A percentile compares a stretch with the other conserved stretches of the same genome.
Conservation (phyloP, 2,329 filamentous ascomycete genomes). For the Epichloe sp. region DNA sequence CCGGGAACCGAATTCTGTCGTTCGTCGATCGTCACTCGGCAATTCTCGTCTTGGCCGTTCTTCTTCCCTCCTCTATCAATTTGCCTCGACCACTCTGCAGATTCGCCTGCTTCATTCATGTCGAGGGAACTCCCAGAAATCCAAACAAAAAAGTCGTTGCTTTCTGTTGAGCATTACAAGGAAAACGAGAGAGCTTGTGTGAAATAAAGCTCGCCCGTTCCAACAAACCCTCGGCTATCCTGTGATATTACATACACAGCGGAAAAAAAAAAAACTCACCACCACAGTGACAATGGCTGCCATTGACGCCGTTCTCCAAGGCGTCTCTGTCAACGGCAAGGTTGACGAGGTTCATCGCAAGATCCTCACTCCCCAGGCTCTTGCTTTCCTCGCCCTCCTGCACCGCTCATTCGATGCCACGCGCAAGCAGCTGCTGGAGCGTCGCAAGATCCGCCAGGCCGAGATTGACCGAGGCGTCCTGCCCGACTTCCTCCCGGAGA, state of each 20-base stretch:
- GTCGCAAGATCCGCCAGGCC: conserved; percentile 73
- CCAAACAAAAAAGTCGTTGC: not conserved
- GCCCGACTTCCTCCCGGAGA: conserved; percentile 92
- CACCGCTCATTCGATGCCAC: conserved; percentile 89
- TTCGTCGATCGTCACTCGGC: not conserved
- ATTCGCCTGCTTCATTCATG: not conserved
- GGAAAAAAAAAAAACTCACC: not conserved
- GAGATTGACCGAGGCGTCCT: conserved; percentile 84
- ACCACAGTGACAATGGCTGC: conserved; percentile 41
- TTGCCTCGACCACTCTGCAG: not conserved
- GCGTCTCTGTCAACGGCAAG: conserved; percentile 72
- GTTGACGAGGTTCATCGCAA: conserved; percentile 71
- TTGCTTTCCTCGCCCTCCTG: conserved; percentile 83
- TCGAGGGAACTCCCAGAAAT: not conserved
- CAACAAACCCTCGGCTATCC: no score
- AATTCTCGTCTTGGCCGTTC: not conserved
- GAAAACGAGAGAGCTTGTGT: not conserved
- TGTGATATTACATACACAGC: not conserved
- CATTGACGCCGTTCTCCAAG: conserved; percentile 67
- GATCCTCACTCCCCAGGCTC: conserved; percentile 82
- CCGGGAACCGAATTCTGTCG: not conserved
- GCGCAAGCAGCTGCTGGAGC: conserved; percentile 78
- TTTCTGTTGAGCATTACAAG: not conserved
- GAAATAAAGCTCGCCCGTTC: not conserved
- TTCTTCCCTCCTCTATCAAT: not conserved